Evolutionary conservation across 495 filamentous ascomycete genomes (phyloP).

Genomic region (Daldinia grandis): DNA sequence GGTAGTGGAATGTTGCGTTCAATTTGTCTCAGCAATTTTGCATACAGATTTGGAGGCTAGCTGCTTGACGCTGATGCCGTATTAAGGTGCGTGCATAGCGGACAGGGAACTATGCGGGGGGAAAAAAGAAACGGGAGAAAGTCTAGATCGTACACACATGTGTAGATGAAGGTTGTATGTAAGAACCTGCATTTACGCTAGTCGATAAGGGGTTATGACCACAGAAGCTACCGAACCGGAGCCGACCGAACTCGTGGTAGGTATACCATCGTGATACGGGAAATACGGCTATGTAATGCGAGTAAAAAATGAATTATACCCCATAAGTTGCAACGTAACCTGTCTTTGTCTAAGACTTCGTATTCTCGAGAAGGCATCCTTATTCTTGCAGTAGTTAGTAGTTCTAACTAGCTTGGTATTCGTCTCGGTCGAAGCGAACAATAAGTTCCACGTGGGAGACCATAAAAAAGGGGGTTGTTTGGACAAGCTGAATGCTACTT

Average conservation of each 20-base stretch:
- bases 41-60: neutral
- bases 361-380: conserved; percentile 17
- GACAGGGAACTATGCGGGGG: conserved; percentile 15
- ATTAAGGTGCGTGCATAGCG: neutral
- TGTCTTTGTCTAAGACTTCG: conserved; percentile 28
- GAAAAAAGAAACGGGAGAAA: neutral
- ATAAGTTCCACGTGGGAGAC: conserved; percentile 28
- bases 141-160: neutral
- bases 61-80: neutral
- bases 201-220: neutral
- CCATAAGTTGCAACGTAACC: conserved; percentile 22
- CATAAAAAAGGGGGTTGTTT: conserved; percentile 1
- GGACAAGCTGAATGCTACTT: conserved; percentile 24
- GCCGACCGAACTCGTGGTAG: conserved; percentile 14
- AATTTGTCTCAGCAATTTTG: neutral
- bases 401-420: conserved; percentile 1
- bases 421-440: conserved; percentile 28
- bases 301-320: conserved; percentile 1
- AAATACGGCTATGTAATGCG: neutral
- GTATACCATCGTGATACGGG: neutral
- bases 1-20: neutral
- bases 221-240: conserved; percentile 18
- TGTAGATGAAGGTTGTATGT: neutral
- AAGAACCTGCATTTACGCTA: conserved; percentile 8
- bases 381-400: neutral